Evolutionary conservation across 305 asterid species (phyloP), one percentile per base, ranked within the genome.

Genomic region (Caryopteris hybrid): DNA sequence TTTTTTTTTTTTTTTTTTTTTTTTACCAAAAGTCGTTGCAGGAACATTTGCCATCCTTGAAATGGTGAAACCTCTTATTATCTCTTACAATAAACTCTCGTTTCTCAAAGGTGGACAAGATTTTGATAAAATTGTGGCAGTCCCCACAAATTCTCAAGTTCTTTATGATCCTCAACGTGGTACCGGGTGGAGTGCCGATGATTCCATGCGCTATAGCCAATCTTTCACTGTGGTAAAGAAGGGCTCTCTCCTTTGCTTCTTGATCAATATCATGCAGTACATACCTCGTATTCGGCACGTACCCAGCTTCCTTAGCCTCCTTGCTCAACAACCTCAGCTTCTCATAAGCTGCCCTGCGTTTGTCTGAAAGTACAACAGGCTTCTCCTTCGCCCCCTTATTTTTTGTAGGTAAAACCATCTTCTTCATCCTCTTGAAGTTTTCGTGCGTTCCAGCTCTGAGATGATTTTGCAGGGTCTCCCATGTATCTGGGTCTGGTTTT

Each of bases 51-150:
- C 95, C 90, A 66, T 81, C 86, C 75, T 78, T 81, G 57, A 90
- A 84, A 79, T 87, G 91, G 76, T 90, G 96, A 78, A 90, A 90
- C 61, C 95, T 77, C 76, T 87, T 87, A 54, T 75, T 65, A 79
- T 87, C 91, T 76, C 96, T 78, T 20, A 90, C 73, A 57, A 90
- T 58, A 41, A 87, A 75, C 25, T 61, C 78, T 62, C 91, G 69
- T 53, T 82, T 80, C 79, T 71, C 83, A 42, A 82, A 64, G 33
- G 46, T 74, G 6, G 91, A 81, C 67, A 85, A 68, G 23, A 85
- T 74, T 71, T 85, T 83, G 66, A 85, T 83, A 64, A 84, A 88
- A 59, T 77, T 80, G 71, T 87, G 95, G 61, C 93, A 87, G 57
- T 87, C 96, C 67, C 84, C 62, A 65, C 93, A 85, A 50, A 90